Conservation (phyloP, 169 alveolate genomes). For the Eimeria necatrix region DNA sequence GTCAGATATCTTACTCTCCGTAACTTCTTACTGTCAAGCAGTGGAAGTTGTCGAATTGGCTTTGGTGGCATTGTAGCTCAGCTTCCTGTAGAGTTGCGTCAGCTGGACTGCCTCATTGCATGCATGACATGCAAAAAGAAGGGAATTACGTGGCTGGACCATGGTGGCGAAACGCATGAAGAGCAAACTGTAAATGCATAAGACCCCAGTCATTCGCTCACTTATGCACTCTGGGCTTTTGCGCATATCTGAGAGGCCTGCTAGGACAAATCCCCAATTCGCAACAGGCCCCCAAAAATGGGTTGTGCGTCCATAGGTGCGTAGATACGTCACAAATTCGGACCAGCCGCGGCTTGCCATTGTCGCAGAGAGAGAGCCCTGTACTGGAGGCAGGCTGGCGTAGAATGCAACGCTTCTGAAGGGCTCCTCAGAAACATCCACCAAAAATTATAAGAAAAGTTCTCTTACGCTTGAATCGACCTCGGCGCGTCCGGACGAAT, state of each 20-base stretch:
- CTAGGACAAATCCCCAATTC: conserved; percentile 97
- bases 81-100: conserved; percentile 79
- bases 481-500: too few relatives aligned
- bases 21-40: too few relatives aligned
- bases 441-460: too few relatives aligned
- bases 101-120: conserved; percentile 82
- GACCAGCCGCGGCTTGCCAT: conserved; percentile 72
- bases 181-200: conserved; percentile 92
- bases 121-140: conserved; percentile 81
- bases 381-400: too few relatives aligned
- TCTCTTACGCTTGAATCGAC: too few relatives aligned
- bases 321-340: conserved; percentile 24
- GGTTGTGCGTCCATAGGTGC: conserved; percentile 82
- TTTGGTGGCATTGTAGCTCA: conserved; percentile 62
- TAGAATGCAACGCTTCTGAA: too few relatives aligned
- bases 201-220: conserved; percentile 91
- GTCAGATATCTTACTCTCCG: too few relatives aligned
- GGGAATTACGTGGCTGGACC: conserved; percentile 86
- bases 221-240: conserved; percentile 80
- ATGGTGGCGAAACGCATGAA: conserved; percentile 95
- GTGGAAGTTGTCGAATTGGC: neutral
- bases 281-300: conserved; percentile 98
- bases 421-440: too few relatives aligned
- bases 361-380: neutral
- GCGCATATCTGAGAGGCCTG: conserved; percentile 83